These are phyloP conservation scores for Silene noctiflora DNA, from an alignment of 179 eudicot species.

Conservation along the genomic window DNA sequence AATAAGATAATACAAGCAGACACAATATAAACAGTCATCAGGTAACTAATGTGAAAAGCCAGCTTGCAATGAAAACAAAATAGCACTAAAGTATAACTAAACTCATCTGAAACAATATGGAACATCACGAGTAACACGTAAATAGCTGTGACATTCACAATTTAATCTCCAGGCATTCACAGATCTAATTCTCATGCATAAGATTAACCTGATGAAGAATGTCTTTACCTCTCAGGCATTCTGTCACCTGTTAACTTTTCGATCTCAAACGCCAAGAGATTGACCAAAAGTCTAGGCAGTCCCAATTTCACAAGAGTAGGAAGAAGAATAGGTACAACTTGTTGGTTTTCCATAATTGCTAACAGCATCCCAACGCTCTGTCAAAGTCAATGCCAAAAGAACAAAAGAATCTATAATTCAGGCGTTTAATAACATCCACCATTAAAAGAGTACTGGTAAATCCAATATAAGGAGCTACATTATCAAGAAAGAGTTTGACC, in stretches of 20 bases:
- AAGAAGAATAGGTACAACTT: slow-evolving; percentile 49
- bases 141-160: background rate
- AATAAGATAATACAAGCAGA: background rate
- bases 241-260: slow-evolving; percentile 56
- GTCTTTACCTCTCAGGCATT: slow-evolving; percentile 67
- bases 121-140: background rate
- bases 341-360: slow-evolving; percentile 59
- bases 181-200: slow-evolving; percentile 10
- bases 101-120: background rate
- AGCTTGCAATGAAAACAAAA: slow-evolving; percentile 8
- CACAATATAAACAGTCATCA: background rate
- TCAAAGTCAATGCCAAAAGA: slow-evolving; percentile 20
- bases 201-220: background rate
- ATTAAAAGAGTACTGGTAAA: background rate
- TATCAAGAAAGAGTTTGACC: background rate
- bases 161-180: background rate
- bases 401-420: background rate
- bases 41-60: background rate
- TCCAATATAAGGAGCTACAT: background rate
- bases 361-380: slow-evolving; percentile 67
- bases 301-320: slow-evolving; percentile 64
- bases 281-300: slow-evolving; percentile 55
- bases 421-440: background rate
- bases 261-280: slow-evolving; percentile 68
- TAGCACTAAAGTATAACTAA: background rate